Evolutionary conservation across 257 asterid species (phyloP), one percentile per base, ranked within the genome.

Genomic region (Sherardia arvensis): DNA sequence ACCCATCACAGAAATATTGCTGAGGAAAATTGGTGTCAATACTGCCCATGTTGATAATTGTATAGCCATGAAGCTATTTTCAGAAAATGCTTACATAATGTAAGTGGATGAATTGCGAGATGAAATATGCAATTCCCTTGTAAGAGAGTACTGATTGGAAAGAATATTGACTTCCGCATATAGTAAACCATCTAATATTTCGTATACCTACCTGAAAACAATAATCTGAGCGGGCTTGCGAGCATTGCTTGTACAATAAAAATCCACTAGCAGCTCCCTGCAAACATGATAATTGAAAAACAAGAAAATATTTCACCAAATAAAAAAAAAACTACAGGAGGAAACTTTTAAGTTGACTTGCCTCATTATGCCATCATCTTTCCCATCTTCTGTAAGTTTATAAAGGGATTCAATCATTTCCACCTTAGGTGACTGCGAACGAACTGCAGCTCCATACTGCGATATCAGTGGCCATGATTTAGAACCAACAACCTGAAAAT

Each of bases 301-400:
- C 51, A 36, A 28, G 48, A 49, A 38, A 9, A 65, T 48, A 61
- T 53, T 45, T 64, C 66, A 34, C 59, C 30, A 48, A 15, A 22
- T 18, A 36, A 15, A 20, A 65, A n/a, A n/a, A n/a, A n/a, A n/a
- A n/a, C n/a, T n/a, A 45, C 33, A 76, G 29, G 59, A 70, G 67
- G 45, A 30, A 43, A 1, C 22, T 64, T 60, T 21, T 53, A 34
- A n/a, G 23, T 56, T 62, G 61, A 40, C 71, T 55, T 80, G 82
- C 98, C 96, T 80, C 87, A 91, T 86, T 72, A 91, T 88, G 71
- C 98, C 98, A 34, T 75, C 95, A 81, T 91, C 98, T 62, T 75
- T 78, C 55, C 96, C 98, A 77, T 91, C 74, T 40, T 87, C 87
- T 43, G 78, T 78, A 67, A 95, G 98, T 78, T 86, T 91, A 78